Percentiles rank a stretch among this genome's conserved stretches.
These are phyloP conservation scores for Cercospora sp. DNA, from an alignment of 2,329 filamentous ascomycete species.

Conservation along the genomic window DNA sequence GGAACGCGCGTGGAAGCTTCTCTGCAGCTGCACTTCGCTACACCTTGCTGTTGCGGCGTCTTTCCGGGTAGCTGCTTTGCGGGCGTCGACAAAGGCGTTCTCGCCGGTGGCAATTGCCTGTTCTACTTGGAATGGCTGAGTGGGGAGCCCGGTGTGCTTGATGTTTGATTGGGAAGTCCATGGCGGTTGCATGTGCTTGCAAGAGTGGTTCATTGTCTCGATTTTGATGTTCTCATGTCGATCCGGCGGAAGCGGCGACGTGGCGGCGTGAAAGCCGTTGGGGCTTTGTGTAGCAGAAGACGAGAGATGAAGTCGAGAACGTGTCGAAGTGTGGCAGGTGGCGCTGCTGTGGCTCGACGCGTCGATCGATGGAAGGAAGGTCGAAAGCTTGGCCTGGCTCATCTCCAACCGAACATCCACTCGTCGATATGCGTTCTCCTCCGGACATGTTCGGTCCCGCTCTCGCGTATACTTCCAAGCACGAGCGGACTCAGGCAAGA, in stretches of 20 bases:
- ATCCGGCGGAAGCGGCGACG: neutral
- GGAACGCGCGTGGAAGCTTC: neutral
- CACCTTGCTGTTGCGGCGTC: neutral
- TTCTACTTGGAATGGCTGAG: neutral
- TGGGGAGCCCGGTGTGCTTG: neutral
- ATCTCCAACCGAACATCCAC: neutral
- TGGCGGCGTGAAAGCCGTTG: neutral
- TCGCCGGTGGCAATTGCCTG: neutral
- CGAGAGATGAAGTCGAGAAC: neutral
- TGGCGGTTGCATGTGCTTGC: neutral
- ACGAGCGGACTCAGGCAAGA: neutral
- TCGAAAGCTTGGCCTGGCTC: neutral
- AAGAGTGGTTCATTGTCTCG: neutral
- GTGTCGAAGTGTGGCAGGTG: neutral
- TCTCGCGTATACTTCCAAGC: neutral
- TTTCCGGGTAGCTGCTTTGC: neutral
- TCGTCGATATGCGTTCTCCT: neutral
- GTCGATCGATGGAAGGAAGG: neutral
- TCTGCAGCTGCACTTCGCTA: neutral
- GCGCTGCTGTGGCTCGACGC: neutral
- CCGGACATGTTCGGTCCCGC: neutral
- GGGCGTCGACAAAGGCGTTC: neutral
- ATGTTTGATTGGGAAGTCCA: neutral
- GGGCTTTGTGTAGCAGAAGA: slow-evolving; percentile 1
- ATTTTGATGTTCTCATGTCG: neutral